Base-by-base conservation (phyloP, 495 filamentous ascomycete genomes). In the Daldinia concentrica region DNA sequence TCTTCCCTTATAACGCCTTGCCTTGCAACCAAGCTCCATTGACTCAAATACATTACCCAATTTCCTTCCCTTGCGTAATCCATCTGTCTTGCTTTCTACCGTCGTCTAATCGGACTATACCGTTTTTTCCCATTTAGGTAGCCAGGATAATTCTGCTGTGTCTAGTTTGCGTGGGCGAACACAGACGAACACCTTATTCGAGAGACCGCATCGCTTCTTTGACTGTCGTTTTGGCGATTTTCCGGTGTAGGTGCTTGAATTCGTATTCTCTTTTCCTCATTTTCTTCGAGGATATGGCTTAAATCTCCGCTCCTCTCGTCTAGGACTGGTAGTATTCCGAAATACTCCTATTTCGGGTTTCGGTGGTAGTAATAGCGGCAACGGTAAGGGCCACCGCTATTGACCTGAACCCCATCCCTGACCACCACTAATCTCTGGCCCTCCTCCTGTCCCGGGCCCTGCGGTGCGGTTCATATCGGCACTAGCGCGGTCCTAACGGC, bases 1-100 rank as follows among this genome's bases (percentile, higher is more conserved):
- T 69, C 63, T 62, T 73, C 71, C 45, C 64, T 48, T 27, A 11
- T 30, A 66, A 66, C 64, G 56, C 64, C 64, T 39, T 77, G 72
- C 71, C 58, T 57, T 56, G 73, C 29, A 61, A 56, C 36, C 27
- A 57, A 55, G 45, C 55, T 30, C 57, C 43, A 14, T 34, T 24
- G 32, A 36, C 71, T 72, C 51, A 32, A 15, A 64, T 70, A 11
- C 22, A 26, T 39, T 58, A 27, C 39, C 52, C 19, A 30, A 24
- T 39, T 54, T 43, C 41, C 34, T 26, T 60, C 30, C 45, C 34
- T 58, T 39, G 15, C 32, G 34, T 59, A 64, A 45, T 58, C 34
- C 51, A 6, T 8, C 50, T 30, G 24, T 54, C 26, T 30, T 29
- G 50, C 50, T 22, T 4, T 29, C 4, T 22, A n/a, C 26, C 50